A percentile compares a stretch with the other conserved stretches of the same genome.
Evolutionary conservation across 305 asterid species (phyloP).

Genomic region (Salvia sclarea): DNA sequence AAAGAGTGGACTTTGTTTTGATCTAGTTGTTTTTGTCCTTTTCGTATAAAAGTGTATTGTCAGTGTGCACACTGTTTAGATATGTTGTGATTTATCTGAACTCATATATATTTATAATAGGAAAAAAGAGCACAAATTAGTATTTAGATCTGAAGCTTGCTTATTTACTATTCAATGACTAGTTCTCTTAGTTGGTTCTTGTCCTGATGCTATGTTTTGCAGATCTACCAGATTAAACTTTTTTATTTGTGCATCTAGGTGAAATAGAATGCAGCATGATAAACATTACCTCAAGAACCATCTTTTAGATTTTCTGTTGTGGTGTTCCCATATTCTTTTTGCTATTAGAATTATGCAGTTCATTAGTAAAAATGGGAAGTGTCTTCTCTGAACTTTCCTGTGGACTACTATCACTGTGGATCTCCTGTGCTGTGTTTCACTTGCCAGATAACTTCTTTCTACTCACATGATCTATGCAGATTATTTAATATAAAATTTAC

Average conservation of each 20-base stretch:
- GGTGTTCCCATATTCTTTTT: background rate
- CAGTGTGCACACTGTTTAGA: background rate
- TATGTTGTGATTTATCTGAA: background rate
- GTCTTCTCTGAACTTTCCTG: background rate
- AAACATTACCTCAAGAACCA: background rate
- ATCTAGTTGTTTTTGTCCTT: background rate
- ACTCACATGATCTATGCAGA: background rate
- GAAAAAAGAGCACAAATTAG: background rate
- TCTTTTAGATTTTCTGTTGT: background rate
- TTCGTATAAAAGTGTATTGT: background rate
- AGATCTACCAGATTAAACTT: background rate
- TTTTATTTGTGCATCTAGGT: background rate
- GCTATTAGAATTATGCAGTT: background rate
- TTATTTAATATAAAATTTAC: conserved; percentile 17
- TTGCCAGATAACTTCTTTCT: background rate
- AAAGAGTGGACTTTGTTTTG: conserved; percentile 9
- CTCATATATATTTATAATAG: background rate
- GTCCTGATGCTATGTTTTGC: background rate
- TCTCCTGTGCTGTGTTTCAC: background rate
- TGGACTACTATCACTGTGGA: background rate
- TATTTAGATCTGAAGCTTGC: background rate
- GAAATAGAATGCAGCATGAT: background rate
- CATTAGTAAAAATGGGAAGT: background rate
- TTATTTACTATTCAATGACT: background rate
- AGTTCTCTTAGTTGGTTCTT: background rate